phyloP scores from a whole-genome alignment of 2,329 filamentous ascomycete genomes.

The Fusarium chlamydosporum region DNA sequence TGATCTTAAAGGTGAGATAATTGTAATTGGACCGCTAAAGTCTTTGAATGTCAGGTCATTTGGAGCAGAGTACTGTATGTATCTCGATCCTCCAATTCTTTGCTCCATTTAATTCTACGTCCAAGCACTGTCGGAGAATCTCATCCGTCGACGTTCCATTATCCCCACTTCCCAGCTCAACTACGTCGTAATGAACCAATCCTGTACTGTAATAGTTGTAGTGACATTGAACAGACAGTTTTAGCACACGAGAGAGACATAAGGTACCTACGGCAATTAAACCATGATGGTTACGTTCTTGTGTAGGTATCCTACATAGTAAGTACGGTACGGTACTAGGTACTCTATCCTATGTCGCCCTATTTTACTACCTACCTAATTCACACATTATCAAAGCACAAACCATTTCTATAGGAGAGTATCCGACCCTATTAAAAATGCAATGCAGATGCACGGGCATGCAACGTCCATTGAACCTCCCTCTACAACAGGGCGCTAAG shows the following conservation, averaged over 20 bases:
- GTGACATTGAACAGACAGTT: no score
- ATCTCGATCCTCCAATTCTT: no score
- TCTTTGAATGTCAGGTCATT: not conserved
- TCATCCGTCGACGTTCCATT: not conserved
- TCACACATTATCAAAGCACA: conserved; percentile 3
- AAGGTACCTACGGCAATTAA: no score
- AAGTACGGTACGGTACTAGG: no score
- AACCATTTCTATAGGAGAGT: not conserved
- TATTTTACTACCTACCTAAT: not conserved
- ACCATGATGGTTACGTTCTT: not conserved
- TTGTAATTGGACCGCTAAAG: not conserved
- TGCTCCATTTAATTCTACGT: not conserved
- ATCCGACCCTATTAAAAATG: no score
- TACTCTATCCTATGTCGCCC: no score
- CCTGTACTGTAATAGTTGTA: no score
- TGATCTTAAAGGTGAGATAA: not conserved
- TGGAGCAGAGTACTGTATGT: not conserved
- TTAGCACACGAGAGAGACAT: no score
- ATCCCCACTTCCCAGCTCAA: conserved; percentile 22
- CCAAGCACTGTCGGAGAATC: conserved; percentile 1
- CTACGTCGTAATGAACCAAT: not conserved
- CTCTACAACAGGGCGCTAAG: conserved; percentile 10
- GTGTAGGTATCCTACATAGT: not conserved
- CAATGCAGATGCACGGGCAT: no score
- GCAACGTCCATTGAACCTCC: not conserved